Conservation (phyloP, 192 early-diverging fungal species). For the Lobosporangium transversale region DNA sequence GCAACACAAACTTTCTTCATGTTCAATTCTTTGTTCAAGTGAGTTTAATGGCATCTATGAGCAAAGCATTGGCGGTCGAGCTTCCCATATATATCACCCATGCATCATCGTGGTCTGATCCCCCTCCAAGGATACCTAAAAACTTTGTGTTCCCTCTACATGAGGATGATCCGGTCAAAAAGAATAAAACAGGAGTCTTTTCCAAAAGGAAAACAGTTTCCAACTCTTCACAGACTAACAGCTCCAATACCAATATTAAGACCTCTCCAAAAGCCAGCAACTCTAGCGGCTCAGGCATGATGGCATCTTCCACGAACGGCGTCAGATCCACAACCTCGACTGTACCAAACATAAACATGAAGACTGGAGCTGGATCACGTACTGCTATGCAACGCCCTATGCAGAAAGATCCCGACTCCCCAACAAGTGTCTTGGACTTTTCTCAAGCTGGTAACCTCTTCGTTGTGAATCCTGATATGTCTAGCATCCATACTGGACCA, state of each 20-base stretch:
- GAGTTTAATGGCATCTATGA: slow-evolving; percentile 47
- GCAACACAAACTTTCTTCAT: slow-evolving; percentile 31
- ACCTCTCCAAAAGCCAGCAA: slow-evolving; percentile 1
- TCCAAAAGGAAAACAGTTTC: slow-evolving; percentile 30
- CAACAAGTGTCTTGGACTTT: slow-evolving; percentile 44
- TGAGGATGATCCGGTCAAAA: slow-evolving; percentile 39
- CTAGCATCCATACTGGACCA: neutral
- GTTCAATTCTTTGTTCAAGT: slow-evolving; percentile 50
- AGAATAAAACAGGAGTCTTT: slow-evolving; percentile 44
- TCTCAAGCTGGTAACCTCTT: slow-evolving; percentile 46
- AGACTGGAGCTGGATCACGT: neutral
- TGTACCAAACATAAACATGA: neutral
- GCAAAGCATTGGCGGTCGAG: slow-evolving; percentile 37
- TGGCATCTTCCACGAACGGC: neutral
- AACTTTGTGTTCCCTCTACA: slow-evolving; percentile 44
- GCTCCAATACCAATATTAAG: neutral
- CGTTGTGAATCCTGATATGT: slow-evolving; percentile 46
- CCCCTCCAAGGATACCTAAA: slow-evolving; percentile 41
- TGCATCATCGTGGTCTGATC: slow-evolving; percentile 49
- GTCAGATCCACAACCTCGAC: neutral
- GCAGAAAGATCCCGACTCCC: slow-evolving; percentile 41
- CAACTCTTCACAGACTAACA: neutral
- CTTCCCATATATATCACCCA: slow-evolving; percentile 45
- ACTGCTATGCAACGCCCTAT: slow-evolving; percentile 18
- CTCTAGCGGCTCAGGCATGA: neutral